phyloP scores from a whole-genome alignment of 2,329 filamentous ascomycete species.

The Ceratocystis papillata region DNA sequence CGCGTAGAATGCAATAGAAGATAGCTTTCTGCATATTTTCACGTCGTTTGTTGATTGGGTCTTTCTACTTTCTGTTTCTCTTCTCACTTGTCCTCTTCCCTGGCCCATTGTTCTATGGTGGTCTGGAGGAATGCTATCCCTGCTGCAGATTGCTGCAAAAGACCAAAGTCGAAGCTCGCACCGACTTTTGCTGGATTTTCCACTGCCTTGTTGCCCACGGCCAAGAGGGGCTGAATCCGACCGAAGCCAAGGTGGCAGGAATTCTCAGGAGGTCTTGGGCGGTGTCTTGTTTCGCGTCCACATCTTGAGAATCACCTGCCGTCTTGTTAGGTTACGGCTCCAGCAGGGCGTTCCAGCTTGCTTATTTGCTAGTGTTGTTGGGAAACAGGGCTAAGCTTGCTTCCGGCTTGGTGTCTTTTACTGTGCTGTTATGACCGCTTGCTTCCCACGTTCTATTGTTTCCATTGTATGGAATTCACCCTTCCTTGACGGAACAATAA shows the following conservation, averaged over 20 bases:
- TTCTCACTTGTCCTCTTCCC: neutral
- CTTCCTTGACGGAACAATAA: neutral
- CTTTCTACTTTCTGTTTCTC: neutral
- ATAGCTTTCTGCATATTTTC: neutral
- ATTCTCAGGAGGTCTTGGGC: neutral
- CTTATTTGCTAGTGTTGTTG: neutral
- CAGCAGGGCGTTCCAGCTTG: neutral
- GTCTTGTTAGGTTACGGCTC: neutral
- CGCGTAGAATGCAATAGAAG: neutral
- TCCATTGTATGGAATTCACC: neutral
- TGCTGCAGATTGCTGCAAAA: neutral
- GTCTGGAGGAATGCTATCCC: neutral
- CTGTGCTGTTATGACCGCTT: neutral
- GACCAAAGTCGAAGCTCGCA: neutral
- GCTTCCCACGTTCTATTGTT: neutral
- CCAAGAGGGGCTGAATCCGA: neutral
- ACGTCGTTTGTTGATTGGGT: neutral
- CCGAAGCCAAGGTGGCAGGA: neutral
- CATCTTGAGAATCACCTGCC: neutral
- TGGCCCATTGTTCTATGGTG: neutral
- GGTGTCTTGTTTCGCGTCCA: neutral
- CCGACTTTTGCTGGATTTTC: slow-evolving; percentile 7
- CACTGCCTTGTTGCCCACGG: neutral
- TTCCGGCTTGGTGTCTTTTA: neutral
- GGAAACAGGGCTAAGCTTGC: neutral